Conservation (phyloP, 352 stramenopile genomes). For the Albugo laibachii region DNA sequence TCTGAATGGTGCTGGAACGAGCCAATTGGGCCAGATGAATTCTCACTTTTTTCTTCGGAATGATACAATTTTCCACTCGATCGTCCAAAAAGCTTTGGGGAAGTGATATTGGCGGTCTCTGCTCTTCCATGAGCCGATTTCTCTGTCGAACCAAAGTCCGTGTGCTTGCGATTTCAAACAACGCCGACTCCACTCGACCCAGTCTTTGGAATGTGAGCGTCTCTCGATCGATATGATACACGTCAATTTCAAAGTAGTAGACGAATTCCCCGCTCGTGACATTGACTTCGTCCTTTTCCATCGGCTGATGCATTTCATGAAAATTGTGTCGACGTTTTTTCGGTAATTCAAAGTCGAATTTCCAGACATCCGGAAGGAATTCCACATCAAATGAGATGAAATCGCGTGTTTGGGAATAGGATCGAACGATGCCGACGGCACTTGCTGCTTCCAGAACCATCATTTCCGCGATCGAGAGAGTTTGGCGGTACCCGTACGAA, state of each 20-base stretch:
- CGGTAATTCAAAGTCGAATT: slow-evolving; percentile 76
- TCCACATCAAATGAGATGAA: slow-evolving; percentile 58
- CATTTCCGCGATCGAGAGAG: slow-evolving; percentile 34
- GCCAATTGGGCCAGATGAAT: slow-evolving; percentile 18
- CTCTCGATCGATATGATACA: slow-evolving; percentile 41
- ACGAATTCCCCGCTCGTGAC: slow-evolving; percentile 43
- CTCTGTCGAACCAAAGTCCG: slow-evolving; percentile 61
- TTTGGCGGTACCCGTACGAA: slow-evolving; percentile 22
- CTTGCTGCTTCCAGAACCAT: slow-evolving; percentile 49
- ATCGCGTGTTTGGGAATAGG: slow-evolving; percentile 19
- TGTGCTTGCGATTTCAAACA: slow-evolving; percentile 76
- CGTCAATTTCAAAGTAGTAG: slow-evolving; percentile 76
- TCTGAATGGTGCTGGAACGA: slow-evolving; percentile 17
- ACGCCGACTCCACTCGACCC: slow-evolving; percentile 47
- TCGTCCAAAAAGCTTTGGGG: background rate
- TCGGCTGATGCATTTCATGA: slow-evolving; percentile 8
- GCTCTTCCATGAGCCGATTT: slow-evolving; percentile 52
- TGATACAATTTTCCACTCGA: background rate
- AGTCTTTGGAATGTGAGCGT: slow-evolving; percentile 36
- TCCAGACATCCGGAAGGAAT: slow-evolving; percentile 79
- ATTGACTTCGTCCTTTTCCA: slow-evolving; percentile 9
- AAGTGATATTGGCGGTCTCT: slow-evolving; percentile 9
- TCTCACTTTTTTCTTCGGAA: slow-evolving; percentile 56
- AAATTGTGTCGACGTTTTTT: slow-evolving; percentile 64
- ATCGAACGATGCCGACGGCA: slow-evolving; percentile 36